These are phyloP conservation scores for Gorgonomyces haynaldii DNA, from an alignment of 192 early-diverging fungal genomes.

Conservation along the genomic window DNA sequence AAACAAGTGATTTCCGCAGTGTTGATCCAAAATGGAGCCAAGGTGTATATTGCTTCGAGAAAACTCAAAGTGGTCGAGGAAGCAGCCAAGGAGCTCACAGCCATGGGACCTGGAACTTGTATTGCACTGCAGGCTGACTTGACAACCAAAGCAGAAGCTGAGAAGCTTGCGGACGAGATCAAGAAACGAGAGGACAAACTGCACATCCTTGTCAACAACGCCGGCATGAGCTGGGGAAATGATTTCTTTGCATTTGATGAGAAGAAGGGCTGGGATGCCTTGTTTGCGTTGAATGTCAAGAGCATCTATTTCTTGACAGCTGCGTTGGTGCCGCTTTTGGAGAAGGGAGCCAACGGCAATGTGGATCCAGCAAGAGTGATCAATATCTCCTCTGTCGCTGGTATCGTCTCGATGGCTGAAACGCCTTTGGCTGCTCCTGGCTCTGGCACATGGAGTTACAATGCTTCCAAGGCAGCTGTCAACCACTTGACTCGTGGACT, in stretches of 20 bases:
- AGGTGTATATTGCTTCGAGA: conserved; percentile 83
- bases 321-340: conserved; percentile 61
- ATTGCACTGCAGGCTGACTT: conserved; percentile 65
- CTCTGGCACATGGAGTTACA: conserved; percentile 33
- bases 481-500: conserved; percentile 40
- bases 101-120: conserved; percentile 58
- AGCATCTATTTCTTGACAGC: conserved; percentile 68
- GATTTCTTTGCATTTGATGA: conserved; percentile 28
- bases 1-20: conserved; percentile 49
- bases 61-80: conserved; percentile 39
- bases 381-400: conserved; percentile 59
- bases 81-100: conserved; percentile 53
- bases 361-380: conserved; percentile 66
- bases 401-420: conserved; percentile 18
- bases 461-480: conserved; percentile 37
- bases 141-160: conserved; percentile 38
- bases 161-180: conserved; percentile 45
- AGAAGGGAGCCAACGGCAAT: conserved; percentile 33
- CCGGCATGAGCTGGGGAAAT: conserved; percentile 40
- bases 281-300: conserved; percentile 81
- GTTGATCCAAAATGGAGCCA: conserved; percentile 76
- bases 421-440: conserved; percentile 18
- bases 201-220: conserved; percentile 82
- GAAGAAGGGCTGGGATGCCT: conserved; percentile 38
- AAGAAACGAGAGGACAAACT: conserved; percentile 36